These are phyloP conservation scores for Calonectria leucothoes DNA, from an alignment of 2,329 filamentous ascomycete genomes.

Conservation along the genomic window DNA sequence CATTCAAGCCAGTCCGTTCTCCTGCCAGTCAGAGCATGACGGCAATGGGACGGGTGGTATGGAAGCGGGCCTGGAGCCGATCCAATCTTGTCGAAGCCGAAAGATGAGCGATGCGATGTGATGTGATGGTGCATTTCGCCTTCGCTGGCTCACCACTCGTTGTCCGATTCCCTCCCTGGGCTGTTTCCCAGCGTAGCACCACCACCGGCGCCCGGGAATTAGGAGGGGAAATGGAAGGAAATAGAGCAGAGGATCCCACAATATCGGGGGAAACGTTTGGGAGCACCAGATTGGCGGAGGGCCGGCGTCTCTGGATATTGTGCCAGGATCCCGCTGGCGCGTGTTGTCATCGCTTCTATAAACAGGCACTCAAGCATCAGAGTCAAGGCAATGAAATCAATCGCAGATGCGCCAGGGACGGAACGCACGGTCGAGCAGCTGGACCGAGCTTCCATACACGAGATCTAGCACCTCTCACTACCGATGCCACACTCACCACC, in stretches of 20 bases:
- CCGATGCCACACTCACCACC: slow-evolving; percentile 3
- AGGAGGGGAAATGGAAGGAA: background rate
- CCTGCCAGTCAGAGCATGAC: slow-evolving; percentile 32
- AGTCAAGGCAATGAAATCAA: slow-evolving; percentile 7
- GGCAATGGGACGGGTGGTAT: slow-evolving; percentile 37
- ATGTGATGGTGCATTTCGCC: slow-evolving; percentile 39
- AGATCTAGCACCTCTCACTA: background rate
- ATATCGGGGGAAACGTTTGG: background rate
- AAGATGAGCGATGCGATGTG: slow-evolving; percentile 39
- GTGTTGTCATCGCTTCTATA: slow-evolving; percentile 12
- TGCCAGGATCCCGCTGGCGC: slow-evolving; percentile 9
- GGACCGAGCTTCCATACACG: slow-evolving; percentile 15
- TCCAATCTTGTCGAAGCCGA: slow-evolving; percentile 36
- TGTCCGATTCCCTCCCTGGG: background rate
- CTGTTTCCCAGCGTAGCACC: background rate
- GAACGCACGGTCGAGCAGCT: slow-evolving; percentile 21
- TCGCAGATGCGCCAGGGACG: slow-evolving; percentile 6
- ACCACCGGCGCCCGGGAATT: background rate
- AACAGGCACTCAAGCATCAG: background rate
- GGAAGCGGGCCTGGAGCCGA: slow-evolving; percentile 34
- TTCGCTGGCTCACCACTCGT: slow-evolving; percentile 21
- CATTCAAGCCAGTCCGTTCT: slow-evolving; percentile 35
- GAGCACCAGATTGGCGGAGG: slow-evolving; percentile 9
- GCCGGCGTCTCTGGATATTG: background rate
- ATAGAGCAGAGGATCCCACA: background rate